Percentiles rank a stretch among this genome's conserved stretches.
These are phyloP conservation scores for Phytopythium boreale DNA, from an alignment of 352 stramenopile species.

Conservation along the genomic window DNA sequence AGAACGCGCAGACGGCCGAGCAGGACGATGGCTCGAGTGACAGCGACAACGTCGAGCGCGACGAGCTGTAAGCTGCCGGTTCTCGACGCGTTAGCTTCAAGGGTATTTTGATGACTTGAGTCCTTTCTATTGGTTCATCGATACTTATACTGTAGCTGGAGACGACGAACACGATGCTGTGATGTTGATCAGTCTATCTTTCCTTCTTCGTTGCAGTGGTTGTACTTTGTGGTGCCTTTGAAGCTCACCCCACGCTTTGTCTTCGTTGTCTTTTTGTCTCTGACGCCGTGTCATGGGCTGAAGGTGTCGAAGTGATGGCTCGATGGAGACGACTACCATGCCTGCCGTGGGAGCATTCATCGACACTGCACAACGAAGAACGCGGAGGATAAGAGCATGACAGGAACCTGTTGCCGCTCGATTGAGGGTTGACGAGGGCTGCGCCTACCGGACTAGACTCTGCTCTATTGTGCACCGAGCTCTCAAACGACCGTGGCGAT, in stretches of 20 bases:
- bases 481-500: slow-evolving; percentile 26
- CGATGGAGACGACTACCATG: no score
- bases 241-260: no score
- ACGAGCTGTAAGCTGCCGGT: slow-evolving; percentile 1
- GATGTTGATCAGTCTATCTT: not conserved
- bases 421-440: not conserved
- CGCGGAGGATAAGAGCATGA: no score
- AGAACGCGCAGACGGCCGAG: slow-evolving; percentile 84
- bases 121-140: not conserved
- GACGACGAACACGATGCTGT: not conserved
- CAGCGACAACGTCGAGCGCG: not conserved
- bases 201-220: not conserved
- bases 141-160: not conserved
- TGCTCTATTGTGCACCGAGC: not conserved
- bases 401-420: not conserved
- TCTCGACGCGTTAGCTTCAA: not conserved
- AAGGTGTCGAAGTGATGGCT: no score
- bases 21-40: slow-evolving; percentile 35
- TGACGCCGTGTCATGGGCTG: no score
- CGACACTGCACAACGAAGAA: no score
- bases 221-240: no score
- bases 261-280: no score
- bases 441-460: not conserved
- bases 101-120: slow-evolving; percentile 3
- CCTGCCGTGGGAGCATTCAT: no score